phyloP scores from a whole-genome alignment of 179 eudicot genomes.

The Patellifolia procumbens region DNA sequence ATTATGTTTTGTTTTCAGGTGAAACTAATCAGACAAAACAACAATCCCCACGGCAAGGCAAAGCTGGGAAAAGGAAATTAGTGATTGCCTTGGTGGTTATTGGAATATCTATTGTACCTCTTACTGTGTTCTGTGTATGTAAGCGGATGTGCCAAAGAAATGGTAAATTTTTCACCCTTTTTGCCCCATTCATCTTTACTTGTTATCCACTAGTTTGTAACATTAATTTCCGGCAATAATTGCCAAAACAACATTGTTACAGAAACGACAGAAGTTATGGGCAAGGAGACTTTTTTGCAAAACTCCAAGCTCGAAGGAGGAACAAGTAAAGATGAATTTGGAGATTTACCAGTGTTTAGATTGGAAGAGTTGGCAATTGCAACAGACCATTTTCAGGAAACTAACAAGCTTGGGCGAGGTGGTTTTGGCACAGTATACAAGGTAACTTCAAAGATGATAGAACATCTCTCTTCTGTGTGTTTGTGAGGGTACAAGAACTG shows the following conservation, averaged over 20 bases:
- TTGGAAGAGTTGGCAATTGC: constrained; percentile 32
- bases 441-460: constrained; percentile 22
- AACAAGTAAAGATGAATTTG: not conserved
- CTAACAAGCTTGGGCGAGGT: constrained; percentile 41
- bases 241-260: constrained; percentile 22
- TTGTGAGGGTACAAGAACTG: not conserved
- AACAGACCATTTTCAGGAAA: constrained; percentile 28
- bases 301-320: not conserved
- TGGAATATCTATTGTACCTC: not conserved
- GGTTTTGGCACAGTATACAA: constrained; percentile 42
- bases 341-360: constrained; percentile 33
- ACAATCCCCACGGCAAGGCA: constrained; percentile 7
- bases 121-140: constrained; percentile 9
- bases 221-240: not conserved
- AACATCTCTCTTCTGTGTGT: too few relatives aligned
- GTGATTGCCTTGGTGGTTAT: constrained; percentile 2
- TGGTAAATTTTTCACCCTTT: constrained; percentile 21
- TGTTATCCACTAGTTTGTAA: not conserved
- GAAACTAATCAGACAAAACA: not conserved
- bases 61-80: constrained; percentile 3
- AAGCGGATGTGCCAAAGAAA: constrained; percentile 21
- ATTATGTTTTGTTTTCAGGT: constrained; percentile 4
- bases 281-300: constrained; percentile 3
- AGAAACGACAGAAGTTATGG: constrained; percentile 31
- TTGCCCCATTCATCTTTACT: not conserved